Evolutionary conservation across 495 filamentous ascomycete genomes (phyloP), one percentile per base, ranked within the genome.

Genomic region (Rhypophila decipiens): DNA sequence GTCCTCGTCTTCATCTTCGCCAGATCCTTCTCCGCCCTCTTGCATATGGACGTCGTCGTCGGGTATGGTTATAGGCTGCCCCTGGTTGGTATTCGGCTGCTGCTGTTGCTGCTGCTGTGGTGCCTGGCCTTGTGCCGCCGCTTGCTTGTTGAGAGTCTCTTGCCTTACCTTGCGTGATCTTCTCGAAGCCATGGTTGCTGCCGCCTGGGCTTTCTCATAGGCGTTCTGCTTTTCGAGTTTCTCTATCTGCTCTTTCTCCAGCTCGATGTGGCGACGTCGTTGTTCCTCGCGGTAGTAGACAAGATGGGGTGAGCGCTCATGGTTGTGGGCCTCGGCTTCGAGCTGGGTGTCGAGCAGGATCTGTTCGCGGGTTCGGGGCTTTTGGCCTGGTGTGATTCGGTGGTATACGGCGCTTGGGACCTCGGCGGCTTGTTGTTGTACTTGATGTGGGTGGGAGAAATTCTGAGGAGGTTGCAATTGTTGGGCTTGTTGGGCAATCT

Each of bases 401-500:
- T 47, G 45, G 45, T 23, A 47, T 21, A 9, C 3, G 38, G 38
- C 15, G 17, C 36, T n/a, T 8, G 8, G 13, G 7, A 33, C 8
- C 13, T 13, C 8, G 8, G 8, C 13, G 8, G 29, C 29, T 8
- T 20, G 13, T 33, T 13, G 8, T 33, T 7, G 8, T 33, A 13
- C 8, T 33, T 7, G 29, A 33, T 33, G 29, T 35, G 3, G 17
- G 42, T 18, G 0, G 21, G 10, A 4, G 20, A 12, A 2, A 18
- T 29, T 5, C 38, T 33, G 29, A 46, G 43, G 35, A 24, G 22
- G 29, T 31, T 31, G 27, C 27, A 31, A 7, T 31, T 31, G 27
- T 31, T 31, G 27, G 27, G 27, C 27, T 42, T 53, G 52, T 35
- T 53, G 58, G 7, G 44, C 53, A 9, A 34, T 40, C 21, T 47